Conservation (phyloP, 2,329 filamentous ascomycete species). For the Tolypocladium paradoxum region DNA sequence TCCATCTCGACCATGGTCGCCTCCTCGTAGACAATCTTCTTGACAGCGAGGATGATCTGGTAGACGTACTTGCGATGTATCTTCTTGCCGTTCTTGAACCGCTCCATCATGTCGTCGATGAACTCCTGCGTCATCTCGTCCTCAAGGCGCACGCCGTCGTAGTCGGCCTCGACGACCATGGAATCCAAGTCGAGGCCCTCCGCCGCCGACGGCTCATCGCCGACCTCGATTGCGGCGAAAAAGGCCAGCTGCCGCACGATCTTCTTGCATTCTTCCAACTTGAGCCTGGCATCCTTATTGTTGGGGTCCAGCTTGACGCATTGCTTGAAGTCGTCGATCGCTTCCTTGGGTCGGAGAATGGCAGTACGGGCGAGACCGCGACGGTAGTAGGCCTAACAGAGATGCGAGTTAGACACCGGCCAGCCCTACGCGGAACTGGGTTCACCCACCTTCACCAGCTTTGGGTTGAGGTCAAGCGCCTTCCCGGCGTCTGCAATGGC, state of each 20-base stretch:
- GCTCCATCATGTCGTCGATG: conserved; percentile 90
- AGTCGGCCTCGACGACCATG: conserved; percentile 71
- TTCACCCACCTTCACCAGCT: conserved; percentile 68
- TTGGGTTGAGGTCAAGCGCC: conserved; percentile 79
- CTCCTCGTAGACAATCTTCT: conserved; percentile 83
- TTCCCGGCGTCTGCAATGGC: conserved; percentile 84
- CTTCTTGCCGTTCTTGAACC: conserved; percentile 94
- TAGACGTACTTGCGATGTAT: conserved; percentile 95
- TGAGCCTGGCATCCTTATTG: conserved; percentile 86
- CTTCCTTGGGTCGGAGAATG: conserved; percentile 79
- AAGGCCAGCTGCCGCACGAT: conserved; percentile 87
- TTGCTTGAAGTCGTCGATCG: conserved; percentile 82
- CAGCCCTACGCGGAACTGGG: neutral
- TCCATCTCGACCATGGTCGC: conserved; percentile 94
- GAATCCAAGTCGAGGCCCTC: conserved; percentile 81
- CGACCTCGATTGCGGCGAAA: conserved; percentile 86
- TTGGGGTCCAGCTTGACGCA: conserved; percentile 78
- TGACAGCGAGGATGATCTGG: conserved; percentile 85
- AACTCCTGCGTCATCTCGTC: conserved; percentile 92
- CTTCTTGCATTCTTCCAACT: conserved; percentile 88
- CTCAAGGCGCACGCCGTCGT: conserved; percentile 72
- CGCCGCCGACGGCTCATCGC: conserved; percentile 83
- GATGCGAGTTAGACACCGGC: neutral
- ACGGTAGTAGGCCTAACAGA: conserved; percentile 74
- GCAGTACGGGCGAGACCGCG: conserved; percentile 85